These are phyloP conservation scores for Sclerotinia trifoliorum DNA, from an alignment of 2,329 filamentous ascomycete genomes.

Conservation along the genomic window DNA sequence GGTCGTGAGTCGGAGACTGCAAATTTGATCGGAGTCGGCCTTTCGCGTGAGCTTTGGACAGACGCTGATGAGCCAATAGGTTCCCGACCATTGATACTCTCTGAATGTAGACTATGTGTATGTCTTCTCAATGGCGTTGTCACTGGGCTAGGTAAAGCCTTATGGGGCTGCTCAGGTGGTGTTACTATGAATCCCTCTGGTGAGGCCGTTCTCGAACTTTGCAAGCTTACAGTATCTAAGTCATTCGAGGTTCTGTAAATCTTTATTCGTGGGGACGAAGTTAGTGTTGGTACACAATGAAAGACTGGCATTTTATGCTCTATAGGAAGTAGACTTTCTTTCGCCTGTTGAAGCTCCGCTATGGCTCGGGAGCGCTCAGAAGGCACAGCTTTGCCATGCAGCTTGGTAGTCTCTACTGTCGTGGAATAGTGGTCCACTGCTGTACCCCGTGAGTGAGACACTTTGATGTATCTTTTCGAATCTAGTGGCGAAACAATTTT, in stretches of 20 bases:
- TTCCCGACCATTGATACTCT: neutral
- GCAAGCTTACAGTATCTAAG: neutral
- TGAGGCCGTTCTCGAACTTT: constrained; percentile 12
- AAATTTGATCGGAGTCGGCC: neutral
- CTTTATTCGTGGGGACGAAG: neutral
- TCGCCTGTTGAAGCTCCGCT: constrained; percentile 3
- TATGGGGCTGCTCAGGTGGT: neutral
- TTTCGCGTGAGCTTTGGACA: neutral
- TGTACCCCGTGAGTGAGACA: neutral
- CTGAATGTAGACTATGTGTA: neutral
- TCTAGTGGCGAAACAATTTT: neutral
- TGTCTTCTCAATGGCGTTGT: constrained; percentile 1
- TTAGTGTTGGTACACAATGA: neutral
- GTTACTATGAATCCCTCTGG: neutral
- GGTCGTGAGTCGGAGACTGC: neutral
- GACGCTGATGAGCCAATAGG: neutral
- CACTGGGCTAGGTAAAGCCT: neutral
- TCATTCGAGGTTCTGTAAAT: neutral
- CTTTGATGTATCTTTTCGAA: neutral
- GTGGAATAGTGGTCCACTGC: neutral
- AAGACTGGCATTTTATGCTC: neutral
- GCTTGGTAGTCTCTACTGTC: neutral
- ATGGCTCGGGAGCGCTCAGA: constrained; percentile 12
- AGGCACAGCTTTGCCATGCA: constrained; percentile 2
- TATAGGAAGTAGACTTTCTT: neutral